Evolutionary conservation across 163 green algal genomes (phyloP), one percentile per base, ranked within the genome.

Genomic region (Smithsoniella earleae): DNA sequence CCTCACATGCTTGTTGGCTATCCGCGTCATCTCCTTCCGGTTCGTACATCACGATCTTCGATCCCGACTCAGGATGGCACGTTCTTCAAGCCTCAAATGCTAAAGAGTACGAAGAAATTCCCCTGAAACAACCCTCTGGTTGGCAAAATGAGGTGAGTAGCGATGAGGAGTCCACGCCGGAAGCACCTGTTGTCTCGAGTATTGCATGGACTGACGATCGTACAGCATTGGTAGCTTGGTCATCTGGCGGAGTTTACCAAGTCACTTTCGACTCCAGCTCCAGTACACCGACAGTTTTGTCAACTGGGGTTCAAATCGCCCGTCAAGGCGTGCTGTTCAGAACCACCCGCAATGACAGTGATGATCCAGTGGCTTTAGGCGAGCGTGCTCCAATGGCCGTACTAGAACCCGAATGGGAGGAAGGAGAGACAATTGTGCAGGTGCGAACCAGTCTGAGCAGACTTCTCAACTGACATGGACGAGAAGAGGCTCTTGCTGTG

Each of bases 401-500:
- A 6, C 20, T 69, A 33, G 58, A 69, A 36, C 58, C 58, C 3
- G 58, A 30, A 34, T 69, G 58, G 58, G 58, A 69, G 58, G 58
- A 69, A n/a, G 58, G 58, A 16, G 58, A 30, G 16, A 6, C n/a
- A 3, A 36, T 34, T 36, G 8, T 5, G 6, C n/a, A 69, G 0
- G 58, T 69, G 5, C 1, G 58, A 5, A 5, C 5, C 1, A 4
- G 27, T 6, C n/a, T 69, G 58, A 28, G 27, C n/a, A 64, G 16
- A 36, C 1, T 18, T 64, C 25, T 27, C 8, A 8, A 36, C 25
- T 2, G 49, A 6, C 1, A 27, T 13, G 6, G 8, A 27, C 49
- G 31, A 27, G 6, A 6, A 27, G 6, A 13, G 49, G 0, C 13
- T 1, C 5, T 6, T 64, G 49, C 49, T 54, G 44, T 54, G 44